Conservation (phyloP, 768 basidiomycete species). For the Tulasnella calospora region DNA sequence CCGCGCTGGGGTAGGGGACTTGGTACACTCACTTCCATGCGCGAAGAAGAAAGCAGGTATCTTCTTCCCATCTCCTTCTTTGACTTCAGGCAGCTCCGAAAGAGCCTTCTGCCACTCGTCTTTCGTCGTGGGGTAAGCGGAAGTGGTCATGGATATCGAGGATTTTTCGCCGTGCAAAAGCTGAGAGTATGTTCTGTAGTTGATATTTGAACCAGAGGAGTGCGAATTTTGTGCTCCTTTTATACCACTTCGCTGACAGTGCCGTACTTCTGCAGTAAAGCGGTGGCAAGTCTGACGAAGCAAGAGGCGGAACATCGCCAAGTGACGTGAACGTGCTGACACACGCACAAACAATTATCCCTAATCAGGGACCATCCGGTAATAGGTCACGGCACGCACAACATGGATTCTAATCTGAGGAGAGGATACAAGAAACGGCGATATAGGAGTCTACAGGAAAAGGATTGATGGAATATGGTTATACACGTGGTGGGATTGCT, state of each 20-base stretch:
- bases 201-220: not conserved
- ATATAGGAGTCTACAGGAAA: not conserved
- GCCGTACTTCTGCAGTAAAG: not conserved
- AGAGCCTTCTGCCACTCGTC: slow-evolving; percentile 50
- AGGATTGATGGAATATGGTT: not conserved
- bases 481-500: not conserved
- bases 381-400: not conserved
- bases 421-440: not conserved
- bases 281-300: not conserved
- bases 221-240: not conserved
- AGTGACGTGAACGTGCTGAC: not conserved
- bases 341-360: not conserved
- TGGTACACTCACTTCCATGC: slow-evolving; percentile 48
- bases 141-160: not conserved
- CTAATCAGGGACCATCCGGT: not conserved
- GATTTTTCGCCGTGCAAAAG: not conserved
- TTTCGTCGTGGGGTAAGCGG: not conserved
- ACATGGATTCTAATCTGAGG: not conserved
- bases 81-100: slow-evolving; percentile 49
- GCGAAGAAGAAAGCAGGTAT: slow-evolving; percentile 72
- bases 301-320: not conserved
- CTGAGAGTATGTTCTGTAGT: not conserved
- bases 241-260: not conserved
- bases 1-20: not conserved
- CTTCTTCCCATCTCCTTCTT: slow-evolving; percentile 40